Percentiles rank a stretch among this genome's conserved stretches.
Evolutionary conservation across 768 basidiomycete species (phyloP).

Genomic region (Lentinula aciculospora): DNA sequence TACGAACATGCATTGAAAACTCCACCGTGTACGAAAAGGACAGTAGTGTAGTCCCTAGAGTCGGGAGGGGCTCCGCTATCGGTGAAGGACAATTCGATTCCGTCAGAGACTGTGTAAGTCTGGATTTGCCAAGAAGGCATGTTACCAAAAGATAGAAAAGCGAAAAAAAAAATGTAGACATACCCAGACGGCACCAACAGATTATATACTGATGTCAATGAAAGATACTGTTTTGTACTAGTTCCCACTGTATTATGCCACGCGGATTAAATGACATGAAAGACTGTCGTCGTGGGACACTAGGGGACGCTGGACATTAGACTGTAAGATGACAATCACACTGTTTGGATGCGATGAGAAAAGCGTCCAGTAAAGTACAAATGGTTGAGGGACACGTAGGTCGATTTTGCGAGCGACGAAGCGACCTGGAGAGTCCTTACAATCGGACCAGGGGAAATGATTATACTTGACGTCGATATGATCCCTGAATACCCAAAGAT

Average conservation of each 20-base stretch:
- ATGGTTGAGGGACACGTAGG: too few species aligned
- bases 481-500: too few species aligned
- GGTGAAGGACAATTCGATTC: slow-evolving; percentile 7
- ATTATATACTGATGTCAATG: neutral
- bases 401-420: too few species aligned
- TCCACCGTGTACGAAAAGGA: slow-evolving; percentile 16
- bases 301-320: neutral
- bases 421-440: too few species aligned
- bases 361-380: too few species aligned
- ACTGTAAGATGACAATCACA: too few species aligned
- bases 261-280: neutral
- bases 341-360: too few species aligned
- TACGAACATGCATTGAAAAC: slow-evolving; percentile 16
- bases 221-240: neutral
- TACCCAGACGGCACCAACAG: neutral
- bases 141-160: neutral
- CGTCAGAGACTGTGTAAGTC: slow-evolving; percentile 5
- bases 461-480: too few species aligned
- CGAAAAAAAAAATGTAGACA: neutral
- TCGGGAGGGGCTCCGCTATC: slow-evolving; percentile 5
- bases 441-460: too few species aligned
- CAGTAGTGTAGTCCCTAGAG: slow-evolving; percentile 15
- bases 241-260: neutral
- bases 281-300: neutral
- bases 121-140: neutral